These are phyloP conservation scores for Chloranthus sessilifolius DNA, from an alignment of 164 flowering plant genomes.

Conservation along the genomic window DNA sequence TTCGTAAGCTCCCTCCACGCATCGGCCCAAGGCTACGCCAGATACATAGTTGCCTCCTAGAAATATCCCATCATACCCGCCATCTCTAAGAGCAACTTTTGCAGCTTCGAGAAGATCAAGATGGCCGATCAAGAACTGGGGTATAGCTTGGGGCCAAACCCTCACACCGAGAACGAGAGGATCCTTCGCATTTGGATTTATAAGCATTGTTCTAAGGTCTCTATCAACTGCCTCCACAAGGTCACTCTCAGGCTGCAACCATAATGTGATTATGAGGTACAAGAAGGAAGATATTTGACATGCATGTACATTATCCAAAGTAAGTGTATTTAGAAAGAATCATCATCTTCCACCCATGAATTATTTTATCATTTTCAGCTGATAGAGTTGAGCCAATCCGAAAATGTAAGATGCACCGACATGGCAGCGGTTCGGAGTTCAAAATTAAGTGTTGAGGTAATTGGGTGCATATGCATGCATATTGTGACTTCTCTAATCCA, in stretches of 20 bases:
- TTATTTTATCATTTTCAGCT: too few species aligned
- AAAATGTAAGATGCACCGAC: too few species aligned
- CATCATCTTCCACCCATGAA: too few species aligned
- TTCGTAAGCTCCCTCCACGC: constrained; percentile 92
- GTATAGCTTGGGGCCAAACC: constrained; percentile 94
- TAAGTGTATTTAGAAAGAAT: too few species aligned
- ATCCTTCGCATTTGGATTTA: constrained; percentile 63
- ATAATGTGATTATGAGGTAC: too few species aligned
- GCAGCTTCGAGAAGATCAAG: constrained; percentile 66
- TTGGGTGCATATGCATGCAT: too few species aligned
- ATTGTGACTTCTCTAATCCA: too few species aligned
- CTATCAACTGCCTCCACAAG: constrained; percentile 83
- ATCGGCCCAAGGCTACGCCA: constrained; percentile 97
- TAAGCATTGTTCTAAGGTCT: constrained; percentile 83
- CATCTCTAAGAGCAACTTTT: constrained; percentile 42
- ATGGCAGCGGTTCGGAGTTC: too few species aligned
- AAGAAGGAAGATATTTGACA: too few species aligned
- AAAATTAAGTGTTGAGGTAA: too few species aligned
- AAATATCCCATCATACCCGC: constrained; percentile 63
- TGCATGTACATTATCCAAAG: too few species aligned
- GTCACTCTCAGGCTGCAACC: constrained; percentile 51
- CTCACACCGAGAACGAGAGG: constrained; percentile 71
- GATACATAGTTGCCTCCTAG: constrained; percentile 90
- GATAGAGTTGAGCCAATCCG: too few species aligned
- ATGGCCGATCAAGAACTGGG: constrained; percentile 89